These are phyloP conservation scores for Sutorius australiensis DNA, from an alignment of 768 basidiomycete species.

Conservation along the genomic window DNA sequence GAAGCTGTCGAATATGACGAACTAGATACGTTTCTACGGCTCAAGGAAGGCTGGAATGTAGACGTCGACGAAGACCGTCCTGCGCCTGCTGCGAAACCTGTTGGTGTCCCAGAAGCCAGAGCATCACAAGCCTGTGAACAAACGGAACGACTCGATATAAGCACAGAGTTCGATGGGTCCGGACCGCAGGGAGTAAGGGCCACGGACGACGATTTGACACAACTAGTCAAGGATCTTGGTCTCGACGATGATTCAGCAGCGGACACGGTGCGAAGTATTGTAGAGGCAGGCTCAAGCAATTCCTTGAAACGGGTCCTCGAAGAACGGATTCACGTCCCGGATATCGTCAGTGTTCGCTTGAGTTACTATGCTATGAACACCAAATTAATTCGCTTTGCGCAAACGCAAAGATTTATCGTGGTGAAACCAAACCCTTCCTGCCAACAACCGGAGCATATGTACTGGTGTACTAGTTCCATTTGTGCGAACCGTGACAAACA, in stretches of 20 bases:
- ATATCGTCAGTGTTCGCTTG: no score
- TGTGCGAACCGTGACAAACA: no score
- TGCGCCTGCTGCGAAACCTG: constrained; percentile 51
- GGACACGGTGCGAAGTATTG: constrained; percentile 66
- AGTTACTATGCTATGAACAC: no score
- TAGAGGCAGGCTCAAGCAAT: constrained; percentile 16
- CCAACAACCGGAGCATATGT: no score
- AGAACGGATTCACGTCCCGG: no score
- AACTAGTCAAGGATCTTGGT: constrained; percentile 71
- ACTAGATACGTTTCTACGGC: constrained; percentile 65
- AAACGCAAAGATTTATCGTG: no score
- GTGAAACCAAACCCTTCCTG: no score
- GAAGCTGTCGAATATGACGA: constrained; percentile 80
- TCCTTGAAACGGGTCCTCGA: constrained; percentile 9
- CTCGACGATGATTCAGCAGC: constrained; percentile 71
- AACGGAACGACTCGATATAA: constrained; percentile 57
- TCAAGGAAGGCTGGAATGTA: constrained; percentile 66
- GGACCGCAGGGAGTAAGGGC: constrained; percentile 76
- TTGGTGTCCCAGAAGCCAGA: constrained; percentile 87
- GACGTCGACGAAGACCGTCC: constrained; percentile 58
- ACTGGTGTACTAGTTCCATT: no score
- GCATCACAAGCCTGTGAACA: constrained; percentile 60
- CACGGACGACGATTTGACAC: constrained; percentile 68
- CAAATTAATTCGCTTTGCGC: no score
- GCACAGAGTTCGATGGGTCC: constrained; percentile 63